Evolutionary conservation across 163 green algal genomes (phyloP).

Genomic region (Coccomyxa subellipsoidea): DNA sequence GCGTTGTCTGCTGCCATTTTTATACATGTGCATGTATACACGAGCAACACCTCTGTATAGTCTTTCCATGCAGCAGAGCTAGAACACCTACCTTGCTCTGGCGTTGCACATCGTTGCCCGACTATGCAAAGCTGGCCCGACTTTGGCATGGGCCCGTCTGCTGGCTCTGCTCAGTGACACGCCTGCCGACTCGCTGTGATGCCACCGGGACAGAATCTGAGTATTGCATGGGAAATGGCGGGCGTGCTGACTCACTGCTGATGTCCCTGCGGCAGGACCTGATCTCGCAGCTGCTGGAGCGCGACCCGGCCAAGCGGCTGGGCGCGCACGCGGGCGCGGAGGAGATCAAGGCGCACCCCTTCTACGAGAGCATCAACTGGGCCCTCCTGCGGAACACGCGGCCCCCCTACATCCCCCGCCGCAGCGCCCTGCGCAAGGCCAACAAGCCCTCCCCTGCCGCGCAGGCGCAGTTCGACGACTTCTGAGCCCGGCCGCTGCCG

Average conservation of each 20-base stretch:
- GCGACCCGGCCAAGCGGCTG: constrained; percentile 76
- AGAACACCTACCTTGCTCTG: too few relatives aligned
- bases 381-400: constrained; percentile 70
- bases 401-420: not conserved
- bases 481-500: constrained; percentile 7
- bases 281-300: constrained; percentile 76
- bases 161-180: too few relatives aligned
- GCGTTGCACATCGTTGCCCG: too few relatives aligned
- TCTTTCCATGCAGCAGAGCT: too few relatives aligned
- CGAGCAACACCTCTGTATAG: too few relatives aligned
- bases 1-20: too few relatives aligned
- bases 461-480: constrained; percentile 9
- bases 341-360: constrained; percentile 93
- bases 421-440: not conserved
- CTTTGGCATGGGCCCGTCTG: too few relatives aligned
- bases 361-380: constrained; percentile 91
- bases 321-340: constrained; percentile 81
- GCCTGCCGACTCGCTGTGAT: too few relatives aligned
- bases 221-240: too few relatives aligned
- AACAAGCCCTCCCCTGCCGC: not conserved
- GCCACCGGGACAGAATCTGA: too few relatives aligned
- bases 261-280: constrained; percentile 48
- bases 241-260: not conserved
- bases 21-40: too few relatives aligned
- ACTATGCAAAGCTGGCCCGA: too few relatives aligned